Evolutionary conservation across 1,284 basidiomycete species (phyloP).

Genomic region (Rhodofomes roseus): DNA sequence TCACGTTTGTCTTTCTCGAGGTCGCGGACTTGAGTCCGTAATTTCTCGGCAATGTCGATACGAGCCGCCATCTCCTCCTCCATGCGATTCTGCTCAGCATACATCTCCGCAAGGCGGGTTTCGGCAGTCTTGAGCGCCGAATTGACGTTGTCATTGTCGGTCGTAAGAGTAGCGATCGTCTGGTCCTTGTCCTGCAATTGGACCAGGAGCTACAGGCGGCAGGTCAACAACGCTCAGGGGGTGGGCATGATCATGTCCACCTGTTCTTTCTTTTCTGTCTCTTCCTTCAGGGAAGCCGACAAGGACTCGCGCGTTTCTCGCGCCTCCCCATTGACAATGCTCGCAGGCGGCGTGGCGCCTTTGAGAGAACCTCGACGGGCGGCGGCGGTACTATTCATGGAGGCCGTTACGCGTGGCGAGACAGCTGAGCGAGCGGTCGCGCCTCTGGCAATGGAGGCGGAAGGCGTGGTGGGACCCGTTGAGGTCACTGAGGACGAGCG

Average conservation of each 20-base stretch:
- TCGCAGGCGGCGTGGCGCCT: constrained; percentile 34
- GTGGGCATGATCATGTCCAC: constrained; percentile 34
- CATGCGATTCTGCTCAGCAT: constrained; percentile 72
- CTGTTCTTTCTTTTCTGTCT: constrained; percentile 78
- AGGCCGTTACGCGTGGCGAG: constrained; percentile 30
- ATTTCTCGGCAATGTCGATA: constrained; percentile 75
- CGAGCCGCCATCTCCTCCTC: constrained; percentile 74
- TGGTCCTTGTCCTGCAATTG: constrained; percentile 76
- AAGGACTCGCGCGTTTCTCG: constrained; percentile 45
- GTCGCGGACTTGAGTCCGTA: constrained; percentile 73
- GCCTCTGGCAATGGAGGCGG: constrained; percentile 31
- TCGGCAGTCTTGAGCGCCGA: constrained; percentile 66
- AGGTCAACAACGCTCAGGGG: neutral
- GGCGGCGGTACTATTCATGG: constrained; percentile 29
- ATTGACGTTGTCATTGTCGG: constrained; percentile 60
- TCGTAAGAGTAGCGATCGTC: constrained; percentile 52
- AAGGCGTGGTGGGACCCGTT: constrained; percentile 17
- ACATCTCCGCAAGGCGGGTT: constrained; percentile 66
- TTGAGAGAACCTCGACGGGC: constrained; percentile 50
- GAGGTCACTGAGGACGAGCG: constrained; percentile 28
- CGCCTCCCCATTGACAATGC: constrained; percentile 30
- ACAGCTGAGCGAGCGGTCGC: constrained; percentile 38
- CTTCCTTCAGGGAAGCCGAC: constrained; percentile 60
- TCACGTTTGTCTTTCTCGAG: constrained; percentile 81
- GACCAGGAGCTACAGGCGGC: constrained; percentile 54